Evolutionary conservation across 192 early-diverging fungal species (phyloP).

Genomic region (Lunasporangiospora selenospora): DNA sequence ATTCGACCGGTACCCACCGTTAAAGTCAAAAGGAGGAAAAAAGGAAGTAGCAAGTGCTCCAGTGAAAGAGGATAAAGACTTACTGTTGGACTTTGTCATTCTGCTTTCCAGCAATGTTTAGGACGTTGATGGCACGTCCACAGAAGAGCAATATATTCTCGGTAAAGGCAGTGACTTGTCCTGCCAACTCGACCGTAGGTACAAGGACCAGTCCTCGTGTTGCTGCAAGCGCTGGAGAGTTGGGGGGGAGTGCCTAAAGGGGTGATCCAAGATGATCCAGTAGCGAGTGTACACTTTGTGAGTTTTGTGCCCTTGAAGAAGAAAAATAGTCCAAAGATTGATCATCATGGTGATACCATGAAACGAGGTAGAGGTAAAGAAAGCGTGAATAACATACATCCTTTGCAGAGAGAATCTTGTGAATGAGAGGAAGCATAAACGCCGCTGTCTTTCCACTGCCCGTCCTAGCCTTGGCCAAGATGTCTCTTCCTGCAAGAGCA

Average conservation of each 20-base stretch:
- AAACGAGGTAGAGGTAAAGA: not conserved
- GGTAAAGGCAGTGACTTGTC: conserved; percentile 85
- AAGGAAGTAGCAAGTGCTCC: too few species aligned
- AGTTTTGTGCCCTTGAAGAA: not conserved
- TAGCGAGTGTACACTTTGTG: not conserved
- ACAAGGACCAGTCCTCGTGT: conserved; percentile 82
- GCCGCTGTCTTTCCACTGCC: conserved; percentile 98
- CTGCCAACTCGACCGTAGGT: conserved; percentile 94
- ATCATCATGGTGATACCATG: not conserved
- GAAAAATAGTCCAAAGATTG: not conserved
- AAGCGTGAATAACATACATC: conserved; percentile 48
- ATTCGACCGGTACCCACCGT: too few species aligned
- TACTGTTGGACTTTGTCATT: conserved; percentile 63
- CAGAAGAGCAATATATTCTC: conserved; percentile 79
- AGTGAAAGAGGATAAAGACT: conserved; percentile 7
- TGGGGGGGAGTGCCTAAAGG: conserved; percentile 39
- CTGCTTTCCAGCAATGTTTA: conserved; percentile 71
- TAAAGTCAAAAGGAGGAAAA: too few species aligned
- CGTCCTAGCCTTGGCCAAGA: conserved; percentile 91
- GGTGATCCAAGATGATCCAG: not conserved
- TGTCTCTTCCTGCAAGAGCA: conserved; percentile 90
- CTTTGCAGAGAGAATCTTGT: conserved; percentile 86
- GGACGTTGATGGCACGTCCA: conserved; percentile 63
- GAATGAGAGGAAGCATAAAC: conserved; percentile 89
- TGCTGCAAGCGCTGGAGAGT: conserved; percentile 40